Evolutionary conservation across 1,284 basidiomycete genomes (phyloP), one percentile per base, ranked within the genome.

Genomic region (Puccinia novopanici): DNA sequence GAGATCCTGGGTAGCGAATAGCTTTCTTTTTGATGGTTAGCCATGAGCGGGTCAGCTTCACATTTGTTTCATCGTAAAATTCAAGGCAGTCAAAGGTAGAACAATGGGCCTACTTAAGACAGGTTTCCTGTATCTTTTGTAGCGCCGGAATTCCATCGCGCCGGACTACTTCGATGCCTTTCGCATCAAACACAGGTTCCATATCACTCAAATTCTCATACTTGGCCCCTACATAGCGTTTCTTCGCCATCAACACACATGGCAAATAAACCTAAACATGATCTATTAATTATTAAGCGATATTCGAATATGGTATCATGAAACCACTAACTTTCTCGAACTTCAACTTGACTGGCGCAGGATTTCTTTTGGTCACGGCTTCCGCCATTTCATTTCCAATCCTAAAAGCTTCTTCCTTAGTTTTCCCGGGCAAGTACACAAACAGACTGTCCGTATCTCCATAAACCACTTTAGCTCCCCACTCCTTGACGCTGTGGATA

Each of bases 361-460:
- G 97, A 84, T 98, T 98, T 84, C 90, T 87, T 0, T 89, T 88
- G 1, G 97, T 98, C 78, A 99, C 90, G 0, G 89, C 89, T 75
- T 95, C 91, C 3, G 95, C 92, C 74, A 99, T 98, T 82, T 95
- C 93, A 82, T 95, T 88, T 10, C 96, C 96, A 75, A 98, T 92
- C 59, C 89, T 88, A 86, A 98, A 98, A 0, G 96, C 96, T 84
- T 98, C 92, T 24, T 95, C 93, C 85, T 93, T 95, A 0, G 93
- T 94, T 84, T 91, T 92, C 2, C 95, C 95, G 22, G 90, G 91
- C 8, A 99, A 88, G 82, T 94, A 91, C 86, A 98, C 89, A 85
- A 99, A 99, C 42, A 98, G 86, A 30, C 94, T 96, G 86, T 99
- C 96, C 0, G 97, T 99, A 84, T 99, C 96, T n/a, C 97, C 96